These are phyloP conservation scores for Bonnemaisonia californica DNA, from an alignment of 31 red algal species.

Conservation along the genomic window DNA sequence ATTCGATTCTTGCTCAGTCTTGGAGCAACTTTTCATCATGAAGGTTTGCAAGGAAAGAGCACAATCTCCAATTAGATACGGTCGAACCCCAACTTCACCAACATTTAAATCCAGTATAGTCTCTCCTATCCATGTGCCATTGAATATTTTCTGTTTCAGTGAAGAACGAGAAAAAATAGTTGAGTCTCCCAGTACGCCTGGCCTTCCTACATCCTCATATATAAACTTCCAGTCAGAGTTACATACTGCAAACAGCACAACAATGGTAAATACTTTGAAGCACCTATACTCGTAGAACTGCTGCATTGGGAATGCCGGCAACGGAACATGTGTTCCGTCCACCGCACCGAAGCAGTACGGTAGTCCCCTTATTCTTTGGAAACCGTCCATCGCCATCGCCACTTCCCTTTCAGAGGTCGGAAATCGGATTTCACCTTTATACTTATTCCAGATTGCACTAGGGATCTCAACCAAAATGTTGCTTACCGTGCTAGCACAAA, in stretches of 20 bases:
- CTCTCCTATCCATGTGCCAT: too few species aligned
- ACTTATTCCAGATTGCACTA: not conserved
- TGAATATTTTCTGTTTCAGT: too few species aligned
- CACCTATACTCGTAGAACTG: constrained; percentile 15
- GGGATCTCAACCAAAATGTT: not conserved
- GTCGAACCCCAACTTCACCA: too few species aligned
- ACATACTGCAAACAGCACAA: constrained; percentile 30
- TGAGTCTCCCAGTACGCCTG: constrained; percentile 34
- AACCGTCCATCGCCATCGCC: constrained; percentile 3
- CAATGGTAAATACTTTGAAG: constrained; percentile 6
- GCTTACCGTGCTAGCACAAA: constrained; percentile 20
- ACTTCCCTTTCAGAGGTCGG: not conserved
- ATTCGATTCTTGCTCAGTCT: too few species aligned
- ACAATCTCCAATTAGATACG: too few species aligned
- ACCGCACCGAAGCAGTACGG: constrained; percentile 37
- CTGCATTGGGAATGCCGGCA: not conserved
- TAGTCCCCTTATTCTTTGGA: not conserved
- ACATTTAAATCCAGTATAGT: too few species aligned
- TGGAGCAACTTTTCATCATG: too few species aligned
- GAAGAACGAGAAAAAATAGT: constrained; percentile 18
- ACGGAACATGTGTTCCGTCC: constrained; percentile 17
- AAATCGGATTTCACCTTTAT: not conserved
- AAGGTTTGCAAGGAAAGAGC: too few species aligned
- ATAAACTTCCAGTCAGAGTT: constrained; percentile 21
- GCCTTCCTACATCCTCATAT: constrained; percentile 16